phyloP scores from a whole-genome alignment of 2,329 filamentous ascomycete genomes.

The Amesomyces nigricolor region DNA sequence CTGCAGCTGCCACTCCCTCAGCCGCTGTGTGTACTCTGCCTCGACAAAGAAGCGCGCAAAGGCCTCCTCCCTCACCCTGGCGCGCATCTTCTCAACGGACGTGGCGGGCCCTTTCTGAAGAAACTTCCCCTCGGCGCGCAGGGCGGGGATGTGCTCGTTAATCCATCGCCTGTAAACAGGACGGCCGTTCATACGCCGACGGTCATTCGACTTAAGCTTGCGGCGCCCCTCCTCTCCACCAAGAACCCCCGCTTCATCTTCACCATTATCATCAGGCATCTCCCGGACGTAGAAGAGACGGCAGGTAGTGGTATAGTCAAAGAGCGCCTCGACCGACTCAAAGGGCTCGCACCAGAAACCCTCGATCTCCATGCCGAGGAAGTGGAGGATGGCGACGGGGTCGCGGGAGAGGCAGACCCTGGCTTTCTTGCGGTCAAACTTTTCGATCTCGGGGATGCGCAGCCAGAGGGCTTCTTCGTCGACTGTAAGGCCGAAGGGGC shows the following conservation, averaged over 20 bases:
- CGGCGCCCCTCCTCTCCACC: slow-evolving; percentile 31
- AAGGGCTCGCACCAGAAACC: slow-evolving; percentile 53
- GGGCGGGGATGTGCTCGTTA: slow-evolving; percentile 55
- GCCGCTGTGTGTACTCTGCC: slow-evolving; percentile 39
- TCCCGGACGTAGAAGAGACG: slow-evolving; percentile 50
- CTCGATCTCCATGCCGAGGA: slow-evolving; percentile 55
- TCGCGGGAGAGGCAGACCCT: slow-evolving; percentile 56
- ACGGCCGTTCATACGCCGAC: slow-evolving; percentile 49
- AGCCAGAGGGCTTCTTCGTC: slow-evolving; percentile 60
- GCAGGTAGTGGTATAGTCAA: slow-evolving; percentile 53
- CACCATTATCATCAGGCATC: slow-evolving; percentile 6
- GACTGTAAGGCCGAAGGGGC: slow-evolving; percentile 59
- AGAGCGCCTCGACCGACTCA: slow-evolving; percentile 48
- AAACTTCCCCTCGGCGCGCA: slow-evolving; percentile 38
- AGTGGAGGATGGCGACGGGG: slow-evolving; percentile 50
- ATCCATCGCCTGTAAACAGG: slow-evolving; percentile 56
- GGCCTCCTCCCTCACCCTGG: slow-evolving; percentile 47
- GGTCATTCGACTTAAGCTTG: slow-evolving; percentile 49
- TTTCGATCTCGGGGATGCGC: slow-evolving; percentile 63
- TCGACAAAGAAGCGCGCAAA: slow-evolving; percentile 44
- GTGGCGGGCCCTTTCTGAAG: not conserved
- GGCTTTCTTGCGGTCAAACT: slow-evolving; percentile 48
- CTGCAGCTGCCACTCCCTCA: slow-evolving; percentile 38
- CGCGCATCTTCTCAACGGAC: slow-evolving; percentile 31
- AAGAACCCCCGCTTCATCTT: slow-evolving; percentile 26